Evolutionary conservation across 805 yeast genomes (phyloP).

Genomic region (Vanderwaltozyma polyspora): DNA sequence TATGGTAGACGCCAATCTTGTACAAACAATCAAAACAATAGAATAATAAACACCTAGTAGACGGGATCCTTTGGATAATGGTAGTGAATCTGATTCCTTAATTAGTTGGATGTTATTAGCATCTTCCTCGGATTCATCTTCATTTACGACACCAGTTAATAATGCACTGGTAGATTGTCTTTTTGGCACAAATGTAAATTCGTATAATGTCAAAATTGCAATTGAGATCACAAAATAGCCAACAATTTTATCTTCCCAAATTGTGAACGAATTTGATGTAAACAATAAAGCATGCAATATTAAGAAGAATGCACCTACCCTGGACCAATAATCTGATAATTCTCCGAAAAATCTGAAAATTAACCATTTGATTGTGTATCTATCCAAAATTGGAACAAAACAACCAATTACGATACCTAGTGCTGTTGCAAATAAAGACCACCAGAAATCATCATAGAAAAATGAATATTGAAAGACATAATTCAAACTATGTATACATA

Average conservation of each 20-base stretch:
- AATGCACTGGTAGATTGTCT: constrained; percentile 31
- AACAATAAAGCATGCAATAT: constrained; percentile 57
- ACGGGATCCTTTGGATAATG: constrained; percentile 33
- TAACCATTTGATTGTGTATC: constrained; percentile 64
- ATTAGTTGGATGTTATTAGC: constrained; percentile 13
- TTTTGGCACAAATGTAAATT: constrained; percentile 27
- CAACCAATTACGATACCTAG: constrained; percentile 65
- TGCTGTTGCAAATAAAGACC: constrained; percentile 51
- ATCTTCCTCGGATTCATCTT: constrained; percentile 20
- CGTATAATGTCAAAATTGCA: constrained; percentile 47
- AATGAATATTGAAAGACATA: constrained; percentile 49
- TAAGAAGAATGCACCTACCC: constrained; percentile 48
- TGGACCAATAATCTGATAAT: constrained; percentile 65
- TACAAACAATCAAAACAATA: constrained; percentile 48
- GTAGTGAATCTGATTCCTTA: constrained; percentile 24
- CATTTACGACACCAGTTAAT: constrained; percentile 25
- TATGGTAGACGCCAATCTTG: constrained; percentile 56
- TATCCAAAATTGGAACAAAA: constrained; percentile 65
- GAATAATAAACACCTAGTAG: constrained; percentile 65
- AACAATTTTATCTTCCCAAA: constrained; percentile 83
- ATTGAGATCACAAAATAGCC: constrained; percentile 50
- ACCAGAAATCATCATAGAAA: constrained; percentile 34
- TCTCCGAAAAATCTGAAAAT: constrained; percentile 41
- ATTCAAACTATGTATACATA: constrained; percentile 48
- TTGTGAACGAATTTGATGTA: constrained; percentile 84